A percentile compares a stretch with the other conserved stretches of the same genome.
Conservation (phyloP, 148 eudicot species). For the Fallopia convolvulus region DNA sequence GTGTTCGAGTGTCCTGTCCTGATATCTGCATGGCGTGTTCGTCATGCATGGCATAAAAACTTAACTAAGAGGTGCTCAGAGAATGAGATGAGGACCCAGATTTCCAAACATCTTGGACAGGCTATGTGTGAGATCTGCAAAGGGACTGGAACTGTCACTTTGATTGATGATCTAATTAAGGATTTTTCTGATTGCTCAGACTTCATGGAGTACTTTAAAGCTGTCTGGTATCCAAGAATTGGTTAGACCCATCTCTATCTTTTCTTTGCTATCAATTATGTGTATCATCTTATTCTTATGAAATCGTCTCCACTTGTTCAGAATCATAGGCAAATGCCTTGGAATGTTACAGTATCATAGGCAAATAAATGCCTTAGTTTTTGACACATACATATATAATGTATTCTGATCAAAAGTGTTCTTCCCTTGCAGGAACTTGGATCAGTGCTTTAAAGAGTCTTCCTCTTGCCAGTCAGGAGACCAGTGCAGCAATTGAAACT, state of each 20-base stretch:
- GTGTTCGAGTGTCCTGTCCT: slow-evolving; percentile 82
- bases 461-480: slow-evolving; percentile 86
- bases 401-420: slow-evolving; percentile 5
- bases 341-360: neutral
- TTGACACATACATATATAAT: neutral
- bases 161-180: slow-evolving; percentile 53
- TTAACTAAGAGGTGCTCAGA: slow-evolving; percentile 63
- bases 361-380: neutral
- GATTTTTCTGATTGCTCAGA: slow-evolving; percentile 48
- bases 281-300: neutral
- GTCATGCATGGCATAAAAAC: slow-evolving; percentile 94
- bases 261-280: neutral
- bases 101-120: slow-evolving; percentile 55
- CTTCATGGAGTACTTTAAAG: slow-evolving; percentile 81
- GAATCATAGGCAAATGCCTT: neutral
- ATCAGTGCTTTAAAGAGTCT: slow-evolving; percentile 36
- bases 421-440: slow-evolving; percentile 48
- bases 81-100: slow-evolving; percentile 40
- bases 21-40: slow-evolving; percentile 89
- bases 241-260: slow-evolving; percentile 35
- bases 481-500: slow-evolving; percentile 63
- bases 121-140: slow-evolving; percentile 47
- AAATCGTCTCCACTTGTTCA: neutral
- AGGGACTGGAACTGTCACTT: slow-evolving; percentile 36
- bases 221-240: slow-evolving; percentile 80